Percentiles rank a stretch among this genome's conserved stretches.
Evolutionary conservation across 73 alveolate species (phyloP).

Genomic region (Paramecium octaurelia): DNA sequence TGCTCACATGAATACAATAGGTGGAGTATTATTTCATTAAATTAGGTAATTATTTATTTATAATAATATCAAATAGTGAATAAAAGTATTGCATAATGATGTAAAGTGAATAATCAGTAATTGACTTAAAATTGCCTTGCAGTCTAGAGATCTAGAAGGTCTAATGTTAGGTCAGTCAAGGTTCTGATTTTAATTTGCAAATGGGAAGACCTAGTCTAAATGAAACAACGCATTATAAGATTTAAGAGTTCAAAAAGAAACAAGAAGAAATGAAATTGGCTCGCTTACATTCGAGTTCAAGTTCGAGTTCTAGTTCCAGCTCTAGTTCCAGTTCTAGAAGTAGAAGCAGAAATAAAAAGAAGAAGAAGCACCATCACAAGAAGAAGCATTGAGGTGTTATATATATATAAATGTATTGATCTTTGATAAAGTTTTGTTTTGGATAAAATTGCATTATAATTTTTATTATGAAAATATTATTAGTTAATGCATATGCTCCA

Average conservation of each 20-base stretch:
- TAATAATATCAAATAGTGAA: neutral
- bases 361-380: neutral
- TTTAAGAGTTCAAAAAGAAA: neutral
- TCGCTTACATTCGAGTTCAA: slow-evolving; percentile 35
- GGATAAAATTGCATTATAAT: neutral
- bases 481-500: neutral
- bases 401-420: neutral
- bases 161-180: neutral
- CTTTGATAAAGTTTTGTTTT: neutral
- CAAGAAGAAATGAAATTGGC: neutral
- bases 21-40: slow-evolving; percentile 15
- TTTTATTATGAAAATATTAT: neutral
- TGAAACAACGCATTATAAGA: neutral
- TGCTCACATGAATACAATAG: neutral
- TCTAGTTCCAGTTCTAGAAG: slow-evolving; percentile 29
- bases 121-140: neutral
- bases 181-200: neutral
- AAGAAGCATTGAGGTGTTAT: slow-evolving; percentile 6
- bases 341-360: neutral
- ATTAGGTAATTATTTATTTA: neutral
- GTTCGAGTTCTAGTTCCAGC: slow-evolving; percentile 15
- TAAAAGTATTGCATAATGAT: neutral
- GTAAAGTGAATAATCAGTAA: neutral
- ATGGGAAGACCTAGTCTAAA: neutral
- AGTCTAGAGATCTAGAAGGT: neutral